Percentiles rank a stretch among this genome's conserved stretches.
These are phyloP conservation scores for Alternaria angustiovoidea DNA, from an alignment of 2,329 filamentous ascomycete genomes.

Conservation along the genomic window DNA sequence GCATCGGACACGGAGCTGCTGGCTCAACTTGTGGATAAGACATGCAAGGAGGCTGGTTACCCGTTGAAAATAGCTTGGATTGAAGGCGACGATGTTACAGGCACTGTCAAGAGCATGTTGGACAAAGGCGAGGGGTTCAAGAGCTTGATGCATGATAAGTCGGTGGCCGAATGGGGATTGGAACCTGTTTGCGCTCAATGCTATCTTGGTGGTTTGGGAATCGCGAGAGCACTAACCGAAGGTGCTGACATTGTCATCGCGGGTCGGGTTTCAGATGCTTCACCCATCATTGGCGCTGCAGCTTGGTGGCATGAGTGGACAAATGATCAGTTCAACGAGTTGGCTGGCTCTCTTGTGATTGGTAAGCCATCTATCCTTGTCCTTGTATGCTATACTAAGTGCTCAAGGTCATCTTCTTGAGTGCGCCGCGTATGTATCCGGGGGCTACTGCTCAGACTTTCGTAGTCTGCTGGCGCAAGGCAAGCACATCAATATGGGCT, in stretches of 20 bases:
- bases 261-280: conserved; percentile 42
- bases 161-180: conserved; percentile 47
- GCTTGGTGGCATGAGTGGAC: conserved; percentile 63
- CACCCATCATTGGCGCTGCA: conserved; percentile 58
- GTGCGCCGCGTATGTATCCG: conserved; percentile 47
- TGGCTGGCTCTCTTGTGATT: conserved; percentile 47
- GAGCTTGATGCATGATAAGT: conserved; percentile 51
- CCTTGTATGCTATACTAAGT: conserved; percentile 28
- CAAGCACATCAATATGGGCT: conserved; percentile 46
- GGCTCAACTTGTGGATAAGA: conserved; percentile 36
- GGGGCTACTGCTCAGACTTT: conserved; percentile 51
- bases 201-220: conserved; percentile 29
- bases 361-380: not conserved
- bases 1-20: conserved; percentile 41
- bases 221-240: conserved; percentile 33
- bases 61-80: conserved; percentile 49
- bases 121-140: conserved; percentile 50
- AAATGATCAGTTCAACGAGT: conserved; percentile 41
- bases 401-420: conserved; percentile 56
- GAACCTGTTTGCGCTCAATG: conserved; percentile 32
- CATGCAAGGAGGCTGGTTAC: conserved; percentile 33
- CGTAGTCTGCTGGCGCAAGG: conserved; percentile 46
- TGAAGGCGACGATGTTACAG: conserved; percentile 54
- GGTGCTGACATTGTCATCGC: conserved; percentile 45
- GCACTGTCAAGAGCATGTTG: conserved; percentile 47